Percentiles rank a stretch among this genome's conserved stretches.
These are phyloP conservation scores for Periconia sp. DNA, from an alignment of 2,329 filamentous ascomycete species.

Conservation along the genomic window DNA sequence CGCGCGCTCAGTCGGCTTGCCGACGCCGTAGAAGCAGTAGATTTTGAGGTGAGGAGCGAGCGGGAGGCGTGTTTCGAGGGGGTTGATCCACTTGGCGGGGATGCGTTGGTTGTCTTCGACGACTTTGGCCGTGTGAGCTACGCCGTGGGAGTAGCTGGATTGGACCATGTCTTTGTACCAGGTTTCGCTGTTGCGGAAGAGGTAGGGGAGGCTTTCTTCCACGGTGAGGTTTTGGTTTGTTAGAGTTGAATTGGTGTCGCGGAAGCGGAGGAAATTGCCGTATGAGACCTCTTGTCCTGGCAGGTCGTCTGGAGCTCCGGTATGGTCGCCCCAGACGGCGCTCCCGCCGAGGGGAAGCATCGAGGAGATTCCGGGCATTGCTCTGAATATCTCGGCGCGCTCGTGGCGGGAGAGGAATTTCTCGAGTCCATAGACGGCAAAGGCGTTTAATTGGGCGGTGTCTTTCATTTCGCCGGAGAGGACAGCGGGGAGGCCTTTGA, in stretches of 20 bases:
- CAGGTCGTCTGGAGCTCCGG: slow-evolving; percentile 86
- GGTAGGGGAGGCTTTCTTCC: slow-evolving; percentile 74
- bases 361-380: slow-evolving; percentile 94
- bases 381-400: slow-evolving; percentile 89
- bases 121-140: slow-evolving; percentile 79
- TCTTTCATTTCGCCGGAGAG: slow-evolving; percentile 98
- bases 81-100: slow-evolving; percentile 88
- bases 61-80: slow-evolving; percentile 85
- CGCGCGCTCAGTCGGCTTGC: slow-evolving; percentile 88
- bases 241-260: slow-evolving; percentile 60
- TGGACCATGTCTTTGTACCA: slow-evolving; percentile 83
- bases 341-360: slow-evolving; percentile 97
- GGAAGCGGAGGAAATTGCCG: slow-evolving; percentile 87
- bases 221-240: slow-evolving; percentile 77
- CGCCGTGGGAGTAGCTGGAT: slow-evolving; percentile 82
- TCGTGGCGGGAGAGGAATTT: slow-evolving; percentile 93
- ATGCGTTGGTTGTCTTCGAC: slow-evolving; percentile 69
- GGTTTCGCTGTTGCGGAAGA: slow-evolving; percentile 77
- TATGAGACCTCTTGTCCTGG: slow-evolving; percentile 75
- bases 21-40: slow-evolving; percentile 96
- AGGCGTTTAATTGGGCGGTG: slow-evolving; percentile 93
- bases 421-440: slow-evolving; percentile 95
- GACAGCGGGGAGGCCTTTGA: slow-evolving; percentile 88
- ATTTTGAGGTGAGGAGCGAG: slow-evolving; percentile 89
- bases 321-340: slow-evolving; percentile 89